Evolutionary conservation across 495 filamentous ascomycete genomes (phyloP).

Genomic region (Aspergillus taichungensis): DNA sequence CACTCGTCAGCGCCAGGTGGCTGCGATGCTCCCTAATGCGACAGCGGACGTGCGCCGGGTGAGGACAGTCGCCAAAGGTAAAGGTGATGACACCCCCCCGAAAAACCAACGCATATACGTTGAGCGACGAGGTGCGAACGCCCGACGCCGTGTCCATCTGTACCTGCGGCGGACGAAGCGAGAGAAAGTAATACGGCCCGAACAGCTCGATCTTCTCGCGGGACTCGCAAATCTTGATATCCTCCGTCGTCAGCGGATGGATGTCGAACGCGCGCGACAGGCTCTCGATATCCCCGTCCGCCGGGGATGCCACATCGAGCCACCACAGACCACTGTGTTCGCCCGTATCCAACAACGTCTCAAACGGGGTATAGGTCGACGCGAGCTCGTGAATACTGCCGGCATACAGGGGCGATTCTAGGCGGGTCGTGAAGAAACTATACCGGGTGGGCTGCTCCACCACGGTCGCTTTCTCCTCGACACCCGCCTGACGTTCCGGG

Average conservation of each 20-base stretch:
- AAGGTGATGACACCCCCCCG: constrained; percentile 82
- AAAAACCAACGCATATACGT: constrained; percentile 88
- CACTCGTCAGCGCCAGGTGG: constrained; percentile 73
- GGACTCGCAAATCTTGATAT: constrained; percentile 82
- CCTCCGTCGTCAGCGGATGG: constrained; percentile 83
- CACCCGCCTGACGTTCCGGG: no score
- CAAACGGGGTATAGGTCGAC: constrained; percentile 66
- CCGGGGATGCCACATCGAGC: constrained; percentile 79
- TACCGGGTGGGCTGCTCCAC: constrained; percentile 50
- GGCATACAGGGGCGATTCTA: constrained; percentile 73
- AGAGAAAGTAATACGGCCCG: constrained; percentile 84
- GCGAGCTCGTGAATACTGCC: constrained; percentile 66
- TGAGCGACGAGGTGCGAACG: constrained; percentile 63
- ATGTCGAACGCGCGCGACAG: constrained; percentile 77
- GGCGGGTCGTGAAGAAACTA: constrained; percentile 79
- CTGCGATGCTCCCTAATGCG: constrained; percentile 79
- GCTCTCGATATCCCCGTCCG: constrained; percentile 70
- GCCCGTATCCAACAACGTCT: constrained; percentile 65
- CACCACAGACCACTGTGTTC: constrained; percentile 68
- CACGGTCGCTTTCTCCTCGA: no score
- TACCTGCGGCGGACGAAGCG: constrained; percentile 67
- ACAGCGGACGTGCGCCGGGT: constrained; percentile 72
- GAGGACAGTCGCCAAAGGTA: constrained; percentile 66
- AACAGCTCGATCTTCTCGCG: constrained; percentile 95
- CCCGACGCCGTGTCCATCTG: constrained; percentile 59